Base-by-base conservation (phyloP, 2,329 filamentous ascomycete genomes). In the Talaromyces amestolkiae region DNA sequence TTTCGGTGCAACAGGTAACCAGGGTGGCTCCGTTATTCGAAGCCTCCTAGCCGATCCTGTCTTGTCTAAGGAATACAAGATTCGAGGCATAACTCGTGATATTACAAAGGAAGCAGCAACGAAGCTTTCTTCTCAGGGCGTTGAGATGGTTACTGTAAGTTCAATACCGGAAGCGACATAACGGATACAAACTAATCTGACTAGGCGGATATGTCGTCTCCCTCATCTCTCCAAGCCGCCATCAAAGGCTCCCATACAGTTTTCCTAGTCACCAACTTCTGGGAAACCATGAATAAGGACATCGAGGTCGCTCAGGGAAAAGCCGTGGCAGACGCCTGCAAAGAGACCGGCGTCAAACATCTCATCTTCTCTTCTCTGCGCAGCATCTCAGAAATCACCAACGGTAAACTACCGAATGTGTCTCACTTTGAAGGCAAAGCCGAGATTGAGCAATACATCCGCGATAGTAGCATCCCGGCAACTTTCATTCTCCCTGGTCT, bases 71-170 rank as follows among this genome's bases (percentile, higher is more conserved):
- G 73, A 80, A 49, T 87, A 81, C 78, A 72, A 76, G 10, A 77
- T 89, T 53, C 83, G 86, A 35, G 86, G 79, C 53, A 78, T 89
- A 31, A 86, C 86, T 2, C 84, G 87, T 60, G 78, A 86, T 66
- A 67, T 76, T 2, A 72, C 74, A 15, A 82, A 79, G 60, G 69
- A 80, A 0, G 77, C 76, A 2, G 79, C 84, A 17, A 79, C 82
- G 71, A 73, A 75, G 2, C 79, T 87, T 6, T 64, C 74, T 0
- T 69, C 70, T 0, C 72, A 80, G 53, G 85, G 84, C 3, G 81
- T 83, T 2, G 82, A 87, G 59, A 75, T 87, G 43, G 79, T 53
- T n/a, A 51, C 59, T 27, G 59, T 61, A 51, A 37, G 43, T 39
- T 15, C 1, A 6, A n/a, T 10, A 11, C 13, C 13, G 7, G 10